Conservation (phyloP, 495 filamentous ascomycete genomes). For the Umbilicaria muhlenbergii region DNA sequence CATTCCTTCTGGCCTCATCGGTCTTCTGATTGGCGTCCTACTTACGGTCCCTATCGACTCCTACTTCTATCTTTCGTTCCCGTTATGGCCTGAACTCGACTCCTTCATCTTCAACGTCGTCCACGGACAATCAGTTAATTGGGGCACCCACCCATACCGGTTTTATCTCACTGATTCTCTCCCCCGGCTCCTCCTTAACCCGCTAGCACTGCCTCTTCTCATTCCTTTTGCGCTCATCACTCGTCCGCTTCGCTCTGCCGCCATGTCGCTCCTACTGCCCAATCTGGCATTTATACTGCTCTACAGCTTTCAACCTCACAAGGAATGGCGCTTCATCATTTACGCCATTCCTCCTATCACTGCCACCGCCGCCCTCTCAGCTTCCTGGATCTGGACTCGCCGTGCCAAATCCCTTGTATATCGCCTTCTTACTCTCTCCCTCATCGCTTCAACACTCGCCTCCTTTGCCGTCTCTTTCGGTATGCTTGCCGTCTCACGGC, state of each 20-base stretch:
- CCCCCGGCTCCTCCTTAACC: constrained; percentile 73
- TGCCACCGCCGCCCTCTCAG: constrained; percentile 56
- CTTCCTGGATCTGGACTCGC: constrained; percentile 57
- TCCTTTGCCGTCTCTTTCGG: constrained; percentile 42
- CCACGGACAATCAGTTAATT: constrained; percentile 49
- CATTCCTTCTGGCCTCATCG: constrained; percentile 50
- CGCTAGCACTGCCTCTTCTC: constrained; percentile 41
- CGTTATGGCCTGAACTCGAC: constrained; percentile 80
- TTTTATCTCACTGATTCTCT: constrained; percentile 76
- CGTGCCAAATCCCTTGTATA: constrained; percentile 42
- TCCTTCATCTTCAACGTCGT: constrained; percentile 89
- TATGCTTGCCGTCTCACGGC: constrained; percentile 55
- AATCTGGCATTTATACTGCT: constrained; percentile 54
- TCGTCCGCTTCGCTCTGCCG: constrained; percentile 28
- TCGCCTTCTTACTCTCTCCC: constrained; percentile 33
- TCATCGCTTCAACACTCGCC: constrained; percentile 40
- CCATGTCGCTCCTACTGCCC: constrained; percentile 44
- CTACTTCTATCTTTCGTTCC: constrained; percentile 71
- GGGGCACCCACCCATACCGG: constrained; percentile 73
- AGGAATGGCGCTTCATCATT: constrained; percentile 91
- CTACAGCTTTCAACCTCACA: constrained; percentile 82
- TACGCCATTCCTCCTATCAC: constrained; percentile 75
- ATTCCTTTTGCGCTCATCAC: constrained; percentile 49
- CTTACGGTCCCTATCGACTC: constrained; percentile 65
- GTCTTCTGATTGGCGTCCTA: constrained; percentile 43